Evolutionary conservation across 148 eudicot genomes (phyloP), one percentile per base, ranked within the genome.

Genomic region (Heliosperma pusillum): DNA sequence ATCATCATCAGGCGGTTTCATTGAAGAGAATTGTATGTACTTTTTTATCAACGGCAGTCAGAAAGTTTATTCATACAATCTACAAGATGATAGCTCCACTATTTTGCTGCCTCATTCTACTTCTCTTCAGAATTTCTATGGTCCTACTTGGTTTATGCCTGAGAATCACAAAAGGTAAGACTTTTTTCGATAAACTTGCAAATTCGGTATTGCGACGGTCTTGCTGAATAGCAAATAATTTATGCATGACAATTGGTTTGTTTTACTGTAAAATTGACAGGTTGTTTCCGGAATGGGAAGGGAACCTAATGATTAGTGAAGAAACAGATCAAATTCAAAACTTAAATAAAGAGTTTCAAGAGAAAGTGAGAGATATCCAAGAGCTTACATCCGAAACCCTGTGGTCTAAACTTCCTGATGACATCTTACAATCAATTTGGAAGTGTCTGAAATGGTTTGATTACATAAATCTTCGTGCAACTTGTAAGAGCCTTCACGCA

Each of bases 401-500:
- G 9, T 16, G 60, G 6, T 7, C 15, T 61, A 15, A 73, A 24
- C 58, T 73, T 25, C 57, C 67, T 12, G 0, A n/a, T 7, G 67
- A 73, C 20, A 1, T 60, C 9, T 30, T 61, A 17, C 15, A 15
- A 44, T 24, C 26, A 24, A 27, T 73, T 30, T 1, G 40, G 13
- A 26, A 25, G 29, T 7, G 4, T 22, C 16, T 73, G 22, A 55
- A 61, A 44, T 61, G 60, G 16, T 73, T 73, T 25, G 76, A 73
- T 15, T 73, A 73, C 52, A 20, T 25, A n/a, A 73, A 44, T 22
- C 62, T 73, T 4, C 57, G 76, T 12, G 56, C 68, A 1, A 73
- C 57, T 2, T 60, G 76, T 33, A 73, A 42, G 36, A 1, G 0
- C 7, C 4, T 61, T 11, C 17, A 17, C 9, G 44, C 40, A 20